Evolutionary conservation across 2,329 filamentous ascomycete genomes (phyloP), one percentile per base, ranked within the genome.

Genomic region (Cladosporium sp.): DNA sequence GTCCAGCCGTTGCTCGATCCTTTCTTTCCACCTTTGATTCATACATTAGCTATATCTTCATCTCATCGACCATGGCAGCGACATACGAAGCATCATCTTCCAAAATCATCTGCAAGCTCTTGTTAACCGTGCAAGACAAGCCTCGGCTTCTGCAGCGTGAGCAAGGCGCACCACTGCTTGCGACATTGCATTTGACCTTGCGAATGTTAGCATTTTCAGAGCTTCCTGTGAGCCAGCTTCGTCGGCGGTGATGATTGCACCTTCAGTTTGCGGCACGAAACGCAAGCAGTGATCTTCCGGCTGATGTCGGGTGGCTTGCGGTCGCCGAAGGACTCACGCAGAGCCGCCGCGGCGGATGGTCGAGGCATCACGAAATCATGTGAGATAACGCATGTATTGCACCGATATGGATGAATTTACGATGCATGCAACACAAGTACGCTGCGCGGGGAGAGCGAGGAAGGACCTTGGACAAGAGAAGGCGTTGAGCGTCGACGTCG

Each of bases 171-270:
- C 73, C 67, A 5, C 68, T 67, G 55, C 73, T 69, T 50, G 64
- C 61, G 73, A 77, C 76, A 57, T 75, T 69, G 58, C 75, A 78
- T 71, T 76, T 76, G 50, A 76, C 72, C 51, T 55, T 55, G 22
- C 3, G 14, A 1, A 9, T 4, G 42, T 54, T 17, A 55, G 51
- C 17, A 34, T n/a, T n/a, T n/a, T n/a, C n/a, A n/a, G n/a, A n/a
- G n/a, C n/a, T n/a, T n/a, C n/a, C n/a, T n/a, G n/a, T n/a, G n/a
- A n/a, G n/a, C n/a, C n/a, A n/a, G n/a, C n/a, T n/a, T n/a, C n/a
- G n/a, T n/a, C n/a, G n/a, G n/a, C n/a, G n/a, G n/a, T n/a, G n/a
- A n/a, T n/a, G 25, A 25, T 6, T n/a, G 39, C 17, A 55, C 51
- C 70, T 75, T 74, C 64, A 73, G 72, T 61, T 74, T 75, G 4